A percentile compares a stretch with the other conserved stretches of the same genome.
phyloP scores from a whole-genome alignment of 768 basidiomycete species.

The Boletus fagicola region DNA sequence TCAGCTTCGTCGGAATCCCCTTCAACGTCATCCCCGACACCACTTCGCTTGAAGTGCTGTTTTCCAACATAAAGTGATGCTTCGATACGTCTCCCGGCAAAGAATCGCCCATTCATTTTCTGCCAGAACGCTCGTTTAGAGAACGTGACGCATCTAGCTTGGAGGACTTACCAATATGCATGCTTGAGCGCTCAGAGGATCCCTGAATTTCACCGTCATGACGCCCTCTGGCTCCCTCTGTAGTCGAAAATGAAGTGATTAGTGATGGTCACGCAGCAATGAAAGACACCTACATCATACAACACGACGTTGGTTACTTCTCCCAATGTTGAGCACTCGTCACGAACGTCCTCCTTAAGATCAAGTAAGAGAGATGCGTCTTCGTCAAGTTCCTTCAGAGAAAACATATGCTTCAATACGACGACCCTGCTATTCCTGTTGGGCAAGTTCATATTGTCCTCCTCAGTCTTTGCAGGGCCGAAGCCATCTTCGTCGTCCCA shows the following conservation, averaged over 20 bases:
- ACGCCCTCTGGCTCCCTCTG: constrained; percentile 92
- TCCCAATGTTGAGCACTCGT: constrained; percentile 85
- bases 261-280: neutral
- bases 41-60: constrained; percentile 77
- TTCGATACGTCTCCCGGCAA: constrained; percentile 78
- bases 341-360: constrained; percentile 93
- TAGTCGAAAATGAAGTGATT: constrained; percentile 1
- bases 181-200: constrained; percentile 88
- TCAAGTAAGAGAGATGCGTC: constrained; percentile 85
- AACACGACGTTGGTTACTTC: constrained; percentile 95
- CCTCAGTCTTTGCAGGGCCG: constrained; percentile 63
- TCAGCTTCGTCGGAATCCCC: constrained; percentile 73
- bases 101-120: constrained; percentile 96
- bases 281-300: constrained; percentile 73
- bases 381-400: constrained; percentile 77
- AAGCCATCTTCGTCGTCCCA: constrained; percentile 96
- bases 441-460: constrained; percentile 44
- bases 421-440: constrained; percentile 76
- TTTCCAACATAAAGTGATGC: constrained; percentile 81
- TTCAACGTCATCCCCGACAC: constrained; percentile 58
- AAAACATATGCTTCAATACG: constrained; percentile 95
- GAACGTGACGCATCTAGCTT: neutral
- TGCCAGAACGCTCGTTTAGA: constrained; percentile 29
- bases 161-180: constrained; percentile 70
- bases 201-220: constrained; percentile 96